Conservation (phyloP, 2,329 filamentous ascomycete species). For the Pseudogymnoascus sp. region DNA sequence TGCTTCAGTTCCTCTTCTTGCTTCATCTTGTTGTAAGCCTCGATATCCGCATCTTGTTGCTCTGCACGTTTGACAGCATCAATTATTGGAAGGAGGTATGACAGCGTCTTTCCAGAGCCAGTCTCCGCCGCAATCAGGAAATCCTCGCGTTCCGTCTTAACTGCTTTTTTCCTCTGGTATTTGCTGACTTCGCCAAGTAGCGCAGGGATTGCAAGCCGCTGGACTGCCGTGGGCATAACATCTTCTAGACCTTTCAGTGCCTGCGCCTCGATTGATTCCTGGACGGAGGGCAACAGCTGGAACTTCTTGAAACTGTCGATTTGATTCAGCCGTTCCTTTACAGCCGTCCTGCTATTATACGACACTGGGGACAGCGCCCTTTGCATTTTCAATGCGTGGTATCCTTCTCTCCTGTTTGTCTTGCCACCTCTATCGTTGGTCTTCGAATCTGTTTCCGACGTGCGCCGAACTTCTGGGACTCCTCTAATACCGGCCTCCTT, state of each 20-base stretch:
- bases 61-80: slow-evolving; percentile 79
- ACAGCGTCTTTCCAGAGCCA: slow-evolving; percentile 91
- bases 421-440: slow-evolving; percentile 13
- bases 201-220: slow-evolving; percentile 79
- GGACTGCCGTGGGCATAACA: slow-evolving; percentile 78
- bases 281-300: slow-evolving; percentile 62
- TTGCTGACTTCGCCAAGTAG: slow-evolving; percentile 49
- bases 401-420: slow-evolving; percentile 37
- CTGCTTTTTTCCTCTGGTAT: slow-evolving; percentile 25
- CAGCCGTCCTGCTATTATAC: slow-evolving; percentile 55
- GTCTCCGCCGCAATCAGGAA: slow-evolving; percentile 93
- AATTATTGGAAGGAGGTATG: slow-evolving; percentile 79
- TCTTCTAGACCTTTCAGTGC: slow-evolving; percentile 68
- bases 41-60: slow-evolving; percentile 49
- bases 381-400: slow-evolving; percentile 91
- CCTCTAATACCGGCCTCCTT: slow-evolving; percentile 40
- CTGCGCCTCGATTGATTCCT: slow-evolving; percentile 64
- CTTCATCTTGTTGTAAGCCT: slow-evolving; percentile 52
- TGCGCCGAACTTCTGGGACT: slow-evolving; percentile 30
- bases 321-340: slow-evolving; percentile 52
- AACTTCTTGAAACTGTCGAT: slow-evolving; percentile 78
- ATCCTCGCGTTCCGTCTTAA: slow-evolving; percentile 36
- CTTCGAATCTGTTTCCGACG: slow-evolving; percentile 11
- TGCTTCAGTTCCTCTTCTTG: slow-evolving; percentile 47
- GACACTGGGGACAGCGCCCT: slow-evolving; percentile 66